Base-by-base conservation (phyloP, 805 yeast species). In the Candida parachauliodes region DNA sequence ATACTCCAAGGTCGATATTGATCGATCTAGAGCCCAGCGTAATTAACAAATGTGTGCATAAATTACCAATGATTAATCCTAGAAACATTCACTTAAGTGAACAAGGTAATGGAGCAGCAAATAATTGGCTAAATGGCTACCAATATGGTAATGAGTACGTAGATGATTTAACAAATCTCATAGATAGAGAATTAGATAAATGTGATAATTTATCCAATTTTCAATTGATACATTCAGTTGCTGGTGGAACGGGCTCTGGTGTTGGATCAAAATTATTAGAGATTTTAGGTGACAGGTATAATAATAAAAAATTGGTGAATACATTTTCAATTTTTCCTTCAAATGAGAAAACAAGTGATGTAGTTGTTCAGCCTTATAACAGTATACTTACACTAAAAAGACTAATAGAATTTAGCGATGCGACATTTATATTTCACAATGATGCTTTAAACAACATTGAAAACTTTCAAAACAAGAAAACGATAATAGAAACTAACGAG, bases 171-270 rank as follows among this genome's bases (percentile, higher is more conserved):
- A 48, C 85, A 39, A 91, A 88, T 49, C 77, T 88, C 74, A 72
- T 93, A 18, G 96, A 88, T 52, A 73, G 93, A 39, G 97, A 93
- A 51, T 72, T 88, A 28, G 99, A 93, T 53, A 81, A 84, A 22
- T 82, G 95, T 47, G 98, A 94, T 45, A 83, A 83, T 39, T 65
- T 88, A 37, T 93, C 89, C 46, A 95, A 94, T 4, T 93, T 93
- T 58, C 95, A 88, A 66, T 63, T 93, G 46, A 59, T 89, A 36
- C 98, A 93, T 60, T 84, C 96, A 3, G 95, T 93, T 4, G 98
- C 97, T 0, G 99, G 99, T 25, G 99, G 99, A 27, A 93, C 98
- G 0, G 99, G 99, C 0, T 85, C 96, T 0, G 98, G 99, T 3
- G 77, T 88, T 25, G 98, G 98, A 1, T 85, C 95, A 0, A 75